Evolutionary conservation across 2,329 filamentous ascomycete species (phyloP).

Genomic region (Fusarium papillatum): DNA sequence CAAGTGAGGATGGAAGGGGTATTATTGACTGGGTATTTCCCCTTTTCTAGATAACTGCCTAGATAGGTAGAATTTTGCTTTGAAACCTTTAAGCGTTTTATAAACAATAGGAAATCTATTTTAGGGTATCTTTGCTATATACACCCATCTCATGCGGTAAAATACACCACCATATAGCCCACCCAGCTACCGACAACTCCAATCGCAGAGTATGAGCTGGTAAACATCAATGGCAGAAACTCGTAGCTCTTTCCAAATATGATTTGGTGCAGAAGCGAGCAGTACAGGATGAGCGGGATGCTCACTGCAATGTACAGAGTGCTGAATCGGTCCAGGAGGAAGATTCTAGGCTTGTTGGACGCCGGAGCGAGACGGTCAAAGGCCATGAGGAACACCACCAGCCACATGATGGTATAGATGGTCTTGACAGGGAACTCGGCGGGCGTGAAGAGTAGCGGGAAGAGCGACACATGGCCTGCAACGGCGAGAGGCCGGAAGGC

Average conservation of each 20-base stretch:
- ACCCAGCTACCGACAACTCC: conserved; percentile 98
- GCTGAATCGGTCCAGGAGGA: conserved; percentile 91
- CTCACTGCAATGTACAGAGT: conserved; percentile 91
- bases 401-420: conserved; percentile 92
- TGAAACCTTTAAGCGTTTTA: neutral
- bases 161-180: conserved; percentile 94
- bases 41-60: neutral
- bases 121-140: conserved; percentile 40
- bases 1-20: neutral
- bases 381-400: conserved; percentile 85
- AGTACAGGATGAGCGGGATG: conserved; percentile 91
- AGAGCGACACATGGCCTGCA: conserved; percentile 94
- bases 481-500: conserved; percentile 94
- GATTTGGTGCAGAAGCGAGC: conserved; percentile 85
- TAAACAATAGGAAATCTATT: conserved; percentile 29
- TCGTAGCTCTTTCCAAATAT: conserved; percentile 87
- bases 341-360: conserved; percentile 83
- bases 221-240: conserved; percentile 97
- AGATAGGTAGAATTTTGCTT: neutral
- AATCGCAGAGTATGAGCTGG: conserved; percentile 91
- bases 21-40: neutral
- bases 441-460: conserved; percentile 92
- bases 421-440: conserved; percentile 96
- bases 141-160: conserved; percentile 62
- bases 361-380: conserved; percentile 93